A percentile compares a stretch with the other conserved stretches of the same genome.
phyloP scores from a whole-genome alignment of 768 basidiomycete species.

The Harrya chromipes region DNA sequence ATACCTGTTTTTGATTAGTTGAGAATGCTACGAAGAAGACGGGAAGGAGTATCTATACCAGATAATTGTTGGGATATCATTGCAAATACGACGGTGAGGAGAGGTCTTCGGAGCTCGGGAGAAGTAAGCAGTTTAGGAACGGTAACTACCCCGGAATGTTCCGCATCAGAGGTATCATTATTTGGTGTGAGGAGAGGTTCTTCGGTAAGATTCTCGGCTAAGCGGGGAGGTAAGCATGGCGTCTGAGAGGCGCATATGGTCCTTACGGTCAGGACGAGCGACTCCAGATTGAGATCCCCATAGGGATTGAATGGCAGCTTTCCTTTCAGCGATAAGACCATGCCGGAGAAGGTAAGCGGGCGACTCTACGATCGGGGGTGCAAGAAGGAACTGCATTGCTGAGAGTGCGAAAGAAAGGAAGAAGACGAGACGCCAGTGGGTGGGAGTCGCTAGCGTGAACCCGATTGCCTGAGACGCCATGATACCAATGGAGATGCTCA shows the following conservation, averaged over 20 bases:
- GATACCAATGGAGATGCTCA: constrained; percentile 82
- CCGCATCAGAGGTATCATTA: constrained; percentile 15
- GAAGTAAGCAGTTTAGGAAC: constrained; percentile 51
- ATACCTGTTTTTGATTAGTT: constrained; percentile 47
- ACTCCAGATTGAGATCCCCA: constrained; percentile 46
- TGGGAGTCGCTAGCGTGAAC: constrained; percentile 62
- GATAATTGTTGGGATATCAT: constrained; percentile 82
- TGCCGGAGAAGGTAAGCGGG: constrained; percentile 61
- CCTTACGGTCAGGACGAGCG: constrained; percentile 26
- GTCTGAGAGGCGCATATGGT: neutral
- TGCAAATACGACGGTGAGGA: constrained; percentile 62
- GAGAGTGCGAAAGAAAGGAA: constrained; percentile 58
- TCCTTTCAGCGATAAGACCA: constrained; percentile 49
- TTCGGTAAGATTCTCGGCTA: constrained; percentile 26
- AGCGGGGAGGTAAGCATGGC: constrained; percentile 4
- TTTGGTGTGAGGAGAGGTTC: constrained; percentile 24
- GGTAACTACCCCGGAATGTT: constrained; percentile 38
- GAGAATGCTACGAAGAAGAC: neutral
- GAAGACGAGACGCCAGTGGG: constrained; percentile 68
- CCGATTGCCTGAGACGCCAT: constrained; percentile 83
- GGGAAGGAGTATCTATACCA: constrained; percentile 38
- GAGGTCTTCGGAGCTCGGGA: constrained; percentile 56
- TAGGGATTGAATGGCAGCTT: constrained; percentile 42
- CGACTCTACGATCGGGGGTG: constrained; percentile 60
- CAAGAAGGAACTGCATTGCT: constrained; percentile 52